A percentile compares a stretch with the other conserved stretches of the same genome.
phyloP scores from a whole-genome alignment of 2,329 filamentous ascomycete species.

The Alternaria incomplexa region DNA sequence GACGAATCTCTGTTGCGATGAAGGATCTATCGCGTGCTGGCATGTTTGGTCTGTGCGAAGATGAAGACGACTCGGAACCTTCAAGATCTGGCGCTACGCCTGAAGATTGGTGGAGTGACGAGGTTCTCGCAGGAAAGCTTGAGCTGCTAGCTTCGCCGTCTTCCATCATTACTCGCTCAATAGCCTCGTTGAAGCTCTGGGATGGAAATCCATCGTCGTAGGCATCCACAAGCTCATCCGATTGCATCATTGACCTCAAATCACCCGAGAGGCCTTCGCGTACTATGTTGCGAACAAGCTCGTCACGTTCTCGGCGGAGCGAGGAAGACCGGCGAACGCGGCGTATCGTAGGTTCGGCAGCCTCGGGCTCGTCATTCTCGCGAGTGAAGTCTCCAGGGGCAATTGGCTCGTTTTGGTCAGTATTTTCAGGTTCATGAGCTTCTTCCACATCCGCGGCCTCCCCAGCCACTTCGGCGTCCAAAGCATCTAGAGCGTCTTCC shows the following conservation, averaged over 20 bases:
- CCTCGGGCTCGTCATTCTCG: neutral
- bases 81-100: neutral
- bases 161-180: slow-evolving; percentile 11
- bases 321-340: slow-evolving; percentile 24
- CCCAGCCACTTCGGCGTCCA: slow-evolving; percentile 4
- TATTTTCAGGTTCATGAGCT: neutral
- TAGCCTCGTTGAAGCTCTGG: slow-evolving; percentile 7
- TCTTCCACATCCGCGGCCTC: neutral
- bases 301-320: slow-evolving; percentile 17
- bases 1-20: slow-evolving; percentile 56
- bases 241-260: slow-evolving; percentile 19
- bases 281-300: slow-evolving; percentile 21
- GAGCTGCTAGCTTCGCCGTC: slow-evolving; percentile 8
- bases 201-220: slow-evolving; percentile 1
- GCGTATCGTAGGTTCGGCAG: slow-evolving; percentile 13
- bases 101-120: slow-evolving; percentile 15
- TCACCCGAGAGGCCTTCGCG: slow-evolving; percentile 28
- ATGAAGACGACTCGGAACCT: slow-evolving; percentile 15
- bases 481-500: slow-evolving; percentile 6
- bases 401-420: neutral
- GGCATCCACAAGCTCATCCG: slow-evolving; percentile 16
- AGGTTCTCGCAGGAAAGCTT: slow-evolving; percentile 15
- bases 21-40: slow-evolving; percentile 54
- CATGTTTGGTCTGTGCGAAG: slow-evolving; percentile 52
- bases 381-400: neutral